Percentiles rank a stretch among this genome's conserved stretches.
Evolutionary conservation across 1,139 yeast species (phyloP).

Genomic region (Casaregolazyma lundiana): DNA sequence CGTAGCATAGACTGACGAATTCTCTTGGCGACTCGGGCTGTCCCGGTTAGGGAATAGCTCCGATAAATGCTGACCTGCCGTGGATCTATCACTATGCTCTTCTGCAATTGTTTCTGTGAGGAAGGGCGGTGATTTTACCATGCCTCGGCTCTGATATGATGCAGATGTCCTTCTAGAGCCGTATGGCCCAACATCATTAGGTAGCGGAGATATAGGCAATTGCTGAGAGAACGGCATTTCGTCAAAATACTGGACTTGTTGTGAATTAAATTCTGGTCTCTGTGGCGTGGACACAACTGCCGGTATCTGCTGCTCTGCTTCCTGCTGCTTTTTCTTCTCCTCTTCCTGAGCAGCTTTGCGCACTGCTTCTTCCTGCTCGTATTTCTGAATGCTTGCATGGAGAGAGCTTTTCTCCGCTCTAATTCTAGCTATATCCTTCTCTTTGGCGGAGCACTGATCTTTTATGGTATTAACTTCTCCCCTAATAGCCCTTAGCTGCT

Average conservation of each 20-base stretch:
- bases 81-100: conserved; percentile 2
- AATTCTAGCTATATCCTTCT: conserved; percentile 6
- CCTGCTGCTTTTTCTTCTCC: background rate
- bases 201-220: background rate
- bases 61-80: background rate
- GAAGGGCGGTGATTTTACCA: background rate
- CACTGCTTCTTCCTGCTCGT: conserved; percentile 17
- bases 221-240: background rate
- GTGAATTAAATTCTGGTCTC: background rate
- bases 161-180: background rate
- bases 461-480: conserved; percentile 21
- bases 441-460: conserved; percentile 14
- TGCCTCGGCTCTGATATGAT: background rate
- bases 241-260: background rate
- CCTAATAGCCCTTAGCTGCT: conserved; percentile 17
- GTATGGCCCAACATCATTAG: background rate
- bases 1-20: conserved; percentile 25
- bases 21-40: conserved; percentile 19
- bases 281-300: background rate
- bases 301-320: background rate
- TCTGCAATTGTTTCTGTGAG: conserved; percentile 8
- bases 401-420: conserved; percentile 11
- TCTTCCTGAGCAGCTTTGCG: conserved; percentile 3
- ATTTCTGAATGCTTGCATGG: background rate
- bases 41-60: conserved; percentile 7